These are phyloP conservation scores for Hypomyces rosellus DNA, from an alignment of 2,329 filamentous ascomycete species.

Conservation along the genomic window DNA sequence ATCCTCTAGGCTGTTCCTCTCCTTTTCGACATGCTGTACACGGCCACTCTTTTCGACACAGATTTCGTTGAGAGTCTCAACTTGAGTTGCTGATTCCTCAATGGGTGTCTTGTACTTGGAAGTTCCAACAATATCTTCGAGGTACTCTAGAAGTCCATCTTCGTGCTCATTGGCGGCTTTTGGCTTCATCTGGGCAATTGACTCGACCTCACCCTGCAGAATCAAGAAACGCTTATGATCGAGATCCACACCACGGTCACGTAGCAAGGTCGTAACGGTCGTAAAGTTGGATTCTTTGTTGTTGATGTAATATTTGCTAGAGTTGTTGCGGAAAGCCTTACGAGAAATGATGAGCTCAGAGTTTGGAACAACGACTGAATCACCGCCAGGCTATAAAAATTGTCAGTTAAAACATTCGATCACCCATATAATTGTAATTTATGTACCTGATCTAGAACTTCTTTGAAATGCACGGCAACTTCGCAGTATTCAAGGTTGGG, in stretches of 20 bases:
- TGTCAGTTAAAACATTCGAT: conserved; percentile 20
- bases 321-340: conserved; percentile 94
- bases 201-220: conserved; percentile 94
- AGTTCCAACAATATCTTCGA: conserved; percentile 97
- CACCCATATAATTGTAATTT: not conserved
- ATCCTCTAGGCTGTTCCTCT: conserved; percentile 85
- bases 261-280: conserved; percentile 77
- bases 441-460: conserved; percentile 76
- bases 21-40: conserved; percentile 96
- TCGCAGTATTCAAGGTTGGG: conserved; percentile 87
- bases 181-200: conserved; percentile 98
- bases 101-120: conserved; percentile 98
- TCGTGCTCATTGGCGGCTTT: conserved; percentile 95
- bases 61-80: conserved; percentile 88
- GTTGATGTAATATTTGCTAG: conserved; percentile 97
- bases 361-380: conserved; percentile 70
- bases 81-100: conserved; percentile 84
- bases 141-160: conserved; percentile 89
- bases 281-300: conserved; percentile 86
- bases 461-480: conserved; percentile 92
- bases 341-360: conserved; percentile 84
- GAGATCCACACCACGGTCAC: conserved; percentile 83
- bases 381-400: conserved; percentile 55
- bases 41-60: conserved; percentile 92
- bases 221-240: conserved; percentile 98